Conservation (phyloP, 2,329 filamentous ascomycete genomes). For the Diaporthe sp. region DNA sequence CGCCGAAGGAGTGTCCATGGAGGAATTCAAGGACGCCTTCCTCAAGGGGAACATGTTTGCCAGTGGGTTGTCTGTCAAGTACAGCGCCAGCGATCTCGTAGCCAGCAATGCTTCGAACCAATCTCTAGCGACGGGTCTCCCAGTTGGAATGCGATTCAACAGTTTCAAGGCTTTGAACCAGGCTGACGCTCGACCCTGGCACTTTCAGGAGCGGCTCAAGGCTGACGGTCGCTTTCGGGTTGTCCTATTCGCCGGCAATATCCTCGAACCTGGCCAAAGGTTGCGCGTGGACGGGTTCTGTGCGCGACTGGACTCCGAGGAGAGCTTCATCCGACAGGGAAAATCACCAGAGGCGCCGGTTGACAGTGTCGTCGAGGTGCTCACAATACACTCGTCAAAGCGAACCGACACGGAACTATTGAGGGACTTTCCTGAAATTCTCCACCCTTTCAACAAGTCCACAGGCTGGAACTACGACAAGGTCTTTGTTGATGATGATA, state of each 20-base stretch:
- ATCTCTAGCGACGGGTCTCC: slow-evolving; percentile 59
- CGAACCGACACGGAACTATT: slow-evolving; percentile 63
- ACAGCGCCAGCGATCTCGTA: slow-evolving; percentile 68
- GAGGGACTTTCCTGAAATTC: slow-evolving; percentile 62
- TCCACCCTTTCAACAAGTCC: slow-evolving; percentile 60
- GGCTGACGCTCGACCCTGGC: slow-evolving; percentile 66
- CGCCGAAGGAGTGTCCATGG: slow-evolving; percentile 72
- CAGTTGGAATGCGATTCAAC: slow-evolving; percentile 69
- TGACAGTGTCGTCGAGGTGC: slow-evolving; percentile 65
- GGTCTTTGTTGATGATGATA: slow-evolving; percentile 67
- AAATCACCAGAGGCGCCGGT: slow-evolving; percentile 51
- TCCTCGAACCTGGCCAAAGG: slow-evolving; percentile 59
- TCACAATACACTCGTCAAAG: slow-evolving; percentile 70
- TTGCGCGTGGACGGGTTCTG: slow-evolving; percentile 63
- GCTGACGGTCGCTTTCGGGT: slow-evolving; percentile 70
- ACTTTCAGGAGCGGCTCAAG: slow-evolving; percentile 68
- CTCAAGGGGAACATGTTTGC: slow-evolving; percentile 72
- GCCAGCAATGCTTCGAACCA: slow-evolving; percentile 58
- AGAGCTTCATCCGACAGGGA: slow-evolving; percentile 54
- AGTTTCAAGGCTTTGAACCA: slow-evolving; percentile 73
- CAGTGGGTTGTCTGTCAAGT: slow-evolving; percentile 62
- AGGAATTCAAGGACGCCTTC: slow-evolving; percentile 73
- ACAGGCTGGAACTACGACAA: slow-evolving; percentile 70
- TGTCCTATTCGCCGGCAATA: slow-evolving; percentile 72
- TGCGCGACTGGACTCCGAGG: slow-evolving; percentile 51